Conservation (phyloP, 2,329 filamentous ascomycete species). For the Exutisphaerella laricina region DNA sequence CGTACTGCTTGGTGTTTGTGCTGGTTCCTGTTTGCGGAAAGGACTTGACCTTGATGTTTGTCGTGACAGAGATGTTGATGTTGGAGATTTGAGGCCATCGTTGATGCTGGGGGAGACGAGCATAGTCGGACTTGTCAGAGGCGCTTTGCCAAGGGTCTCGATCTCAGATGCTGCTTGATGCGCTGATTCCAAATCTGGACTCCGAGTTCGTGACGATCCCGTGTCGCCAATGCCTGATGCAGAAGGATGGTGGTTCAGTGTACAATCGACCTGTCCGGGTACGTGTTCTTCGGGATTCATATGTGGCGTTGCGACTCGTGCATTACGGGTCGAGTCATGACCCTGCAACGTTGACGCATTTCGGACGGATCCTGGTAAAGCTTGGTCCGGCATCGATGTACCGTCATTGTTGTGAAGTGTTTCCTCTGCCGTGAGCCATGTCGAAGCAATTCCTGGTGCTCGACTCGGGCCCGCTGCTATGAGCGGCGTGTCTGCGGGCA, state of each 20-base stretch:
- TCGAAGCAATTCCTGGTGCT: neutral
- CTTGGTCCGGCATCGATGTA: too few species aligned
- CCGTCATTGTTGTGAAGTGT: too few species aligned
- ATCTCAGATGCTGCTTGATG: neutral
- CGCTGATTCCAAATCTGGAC: slow-evolving; percentile 2
- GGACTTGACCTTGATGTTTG: slow-evolving; percentile 6
- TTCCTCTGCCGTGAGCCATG: neutral
- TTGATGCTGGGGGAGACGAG: neutral
- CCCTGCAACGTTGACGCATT: too few species aligned
- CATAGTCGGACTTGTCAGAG: neutral
- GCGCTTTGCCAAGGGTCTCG: neutral
- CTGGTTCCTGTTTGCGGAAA: slow-evolving; percentile 5
- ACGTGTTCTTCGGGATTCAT: too few species aligned
- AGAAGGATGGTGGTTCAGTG: too few species aligned
- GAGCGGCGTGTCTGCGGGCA: neutral
- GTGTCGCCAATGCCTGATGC: too few species aligned
- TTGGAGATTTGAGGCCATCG: neutral
- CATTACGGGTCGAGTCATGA: too few species aligned
- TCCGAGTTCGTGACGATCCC: neutral
- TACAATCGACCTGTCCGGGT: too few species aligned
- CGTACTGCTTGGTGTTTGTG: slow-evolving; percentile 4
- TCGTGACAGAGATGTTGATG: neutral
- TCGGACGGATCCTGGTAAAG: too few species aligned
- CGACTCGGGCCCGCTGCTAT: too few species aligned
- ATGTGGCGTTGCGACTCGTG: too few species aligned